Conservation (phyloP, 352 stramenopile genomes). For the Phytophthora cryptogea region DNA sequence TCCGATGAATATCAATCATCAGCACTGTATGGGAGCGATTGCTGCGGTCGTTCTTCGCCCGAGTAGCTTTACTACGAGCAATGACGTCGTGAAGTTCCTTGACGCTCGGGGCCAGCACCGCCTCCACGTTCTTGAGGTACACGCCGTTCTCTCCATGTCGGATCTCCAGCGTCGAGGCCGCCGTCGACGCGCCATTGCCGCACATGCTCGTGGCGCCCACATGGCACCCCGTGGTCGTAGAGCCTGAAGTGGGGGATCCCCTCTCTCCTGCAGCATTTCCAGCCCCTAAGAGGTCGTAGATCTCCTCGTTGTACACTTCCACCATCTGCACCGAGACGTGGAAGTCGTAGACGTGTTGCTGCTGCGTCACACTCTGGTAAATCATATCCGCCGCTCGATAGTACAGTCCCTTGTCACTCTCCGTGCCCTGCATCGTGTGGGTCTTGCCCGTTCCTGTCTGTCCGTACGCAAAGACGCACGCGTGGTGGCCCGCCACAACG, state of each 20-base stretch:
- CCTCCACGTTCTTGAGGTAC: constrained; percentile 72
- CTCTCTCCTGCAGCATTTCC: constrained; percentile 11
- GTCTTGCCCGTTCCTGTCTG: constrained; percentile 66
- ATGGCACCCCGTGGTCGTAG: constrained; percentile 60
- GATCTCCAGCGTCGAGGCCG: constrained; percentile 59
- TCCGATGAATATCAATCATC: constrained; percentile 58
- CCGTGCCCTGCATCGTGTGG: constrained; percentile 47
- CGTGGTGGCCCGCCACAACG: constrained; percentile 91
- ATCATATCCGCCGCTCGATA: constrained; percentile 50
- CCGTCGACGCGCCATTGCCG: constrained; percentile 17
- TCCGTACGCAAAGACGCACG: constrained; percentile 96
- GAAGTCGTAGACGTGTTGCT: constrained; percentile 57
- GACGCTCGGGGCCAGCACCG: constrained; percentile 34
- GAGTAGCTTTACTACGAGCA: constrained; percentile 38
- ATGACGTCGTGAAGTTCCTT: constrained; percentile 49
- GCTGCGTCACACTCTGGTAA: constrained; percentile 41
- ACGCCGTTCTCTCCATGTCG: constrained; percentile 69
- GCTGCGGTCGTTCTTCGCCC: constrained; percentile 45
- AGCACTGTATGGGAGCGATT: constrained; percentile 67
- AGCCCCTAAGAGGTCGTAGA: constrained; percentile 66
- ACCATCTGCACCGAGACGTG: constrained; percentile 64
- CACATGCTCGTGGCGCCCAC: constrained; percentile 40
- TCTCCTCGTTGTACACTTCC: constrained; percentile 89
- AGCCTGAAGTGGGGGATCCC: constrained; percentile 16
- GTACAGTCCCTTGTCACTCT: constrained; percentile 47